phyloP scores from a whole-genome alignment of 495 filamentous ascomycete genomes.

The Cudoniella acicularis region DNA sequence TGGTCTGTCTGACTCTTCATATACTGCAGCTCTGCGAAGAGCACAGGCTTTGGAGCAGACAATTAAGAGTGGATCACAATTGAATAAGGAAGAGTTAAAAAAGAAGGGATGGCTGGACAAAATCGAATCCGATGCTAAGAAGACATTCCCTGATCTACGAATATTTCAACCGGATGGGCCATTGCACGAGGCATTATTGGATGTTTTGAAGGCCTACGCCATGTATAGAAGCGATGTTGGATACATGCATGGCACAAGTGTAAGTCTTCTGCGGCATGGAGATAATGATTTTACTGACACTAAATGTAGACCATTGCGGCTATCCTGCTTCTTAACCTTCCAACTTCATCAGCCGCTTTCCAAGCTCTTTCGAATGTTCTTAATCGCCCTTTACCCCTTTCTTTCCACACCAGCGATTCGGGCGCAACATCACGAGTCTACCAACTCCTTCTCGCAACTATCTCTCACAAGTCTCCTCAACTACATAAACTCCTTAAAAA shows the following conservation, averaged over 20 bases:
- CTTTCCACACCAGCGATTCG: conserved; percentile 77
- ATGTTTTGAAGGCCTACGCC: conserved; percentile 83
- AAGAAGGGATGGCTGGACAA: conserved; percentile 40
- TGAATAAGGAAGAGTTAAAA: conserved; percentile 36
- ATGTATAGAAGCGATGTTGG: conserved; percentile 96
- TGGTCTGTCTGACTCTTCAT: conserved; percentile 69
- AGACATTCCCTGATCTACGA: conserved; percentile 74
- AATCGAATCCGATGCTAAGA: conserved; percentile 55
- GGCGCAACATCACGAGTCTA: conserved; percentile 70
- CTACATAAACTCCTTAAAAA: conserved; percentile 63
- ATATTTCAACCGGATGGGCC: conserved; percentile 76
- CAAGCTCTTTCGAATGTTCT: conserved; percentile 80
- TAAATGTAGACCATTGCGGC: conserved; percentile 68
- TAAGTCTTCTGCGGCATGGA: conserved; percentile 46
- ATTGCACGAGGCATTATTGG: conserved; percentile 67
- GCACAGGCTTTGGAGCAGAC: conserved; percentile 63
- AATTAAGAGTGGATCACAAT: conserved; percentile 32
- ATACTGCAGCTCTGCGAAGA: conserved; percentile 70
- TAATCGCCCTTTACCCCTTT: conserved; percentile 82
- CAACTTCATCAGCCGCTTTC: conserved; percentile 69
- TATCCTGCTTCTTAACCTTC: conserved; percentile 80
- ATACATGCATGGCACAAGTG: conserved; percentile 82
- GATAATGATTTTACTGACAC: conserved; percentile 13
- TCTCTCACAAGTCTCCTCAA: conserved; percentile 67
- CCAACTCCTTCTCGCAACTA: conserved; percentile 63